A percentile compares a stretch with the other conserved stretches of the same genome.
Evolutionary conservation across 108 stramenopile species (phyloP).

Genomic region (Fistulifera pelliculosa): DNA sequence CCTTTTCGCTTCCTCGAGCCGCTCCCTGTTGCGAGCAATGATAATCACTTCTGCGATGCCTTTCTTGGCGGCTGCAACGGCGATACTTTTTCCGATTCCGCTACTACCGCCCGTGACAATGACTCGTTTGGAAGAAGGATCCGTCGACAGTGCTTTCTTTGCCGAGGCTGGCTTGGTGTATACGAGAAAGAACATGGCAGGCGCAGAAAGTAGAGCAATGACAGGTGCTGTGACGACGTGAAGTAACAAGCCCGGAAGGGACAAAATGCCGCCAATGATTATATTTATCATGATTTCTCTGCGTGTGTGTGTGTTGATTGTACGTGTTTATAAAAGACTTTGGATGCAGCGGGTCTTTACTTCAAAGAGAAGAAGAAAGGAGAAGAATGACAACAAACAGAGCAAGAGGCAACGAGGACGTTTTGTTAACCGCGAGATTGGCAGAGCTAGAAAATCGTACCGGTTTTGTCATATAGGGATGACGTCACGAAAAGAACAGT

Average conservation of each 20-base stretch:
- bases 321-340: too few species aligned
- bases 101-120: slow-evolving; percentile 76
- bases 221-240: slow-evolving; percentile 31
- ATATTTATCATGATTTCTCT: slow-evolving; percentile 13
- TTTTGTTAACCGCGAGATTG: too few species aligned
- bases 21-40: slow-evolving; percentile 51
- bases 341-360: too few species aligned
- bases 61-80: slow-evolving; percentile 43
- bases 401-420: too few species aligned
- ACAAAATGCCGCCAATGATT: slow-evolving; percentile 38
- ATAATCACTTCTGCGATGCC: slow-evolving; percentile 57
- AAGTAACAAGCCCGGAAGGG: slow-evolving; percentile 42
- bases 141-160: neutral
- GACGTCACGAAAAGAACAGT: too few species aligned
- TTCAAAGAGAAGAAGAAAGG: too few species aligned
- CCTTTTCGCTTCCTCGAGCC: slow-evolving; percentile 52
- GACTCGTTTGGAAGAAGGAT: slow-evolving; percentile 29
- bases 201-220: slow-evolving; percentile 44
- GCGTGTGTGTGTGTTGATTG: too few species aligned
- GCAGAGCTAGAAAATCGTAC: too few species aligned
- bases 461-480: too few species aligned
- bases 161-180: slow-evolving; percentile 21
- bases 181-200: slow-evolving; percentile 36
- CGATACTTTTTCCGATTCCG: slow-evolving; percentile 81
- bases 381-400: too few species aligned